Base-by-base conservation (phyloP, 805 yeast genomes). In the Diddensiella caesifluorescens region DNA sequence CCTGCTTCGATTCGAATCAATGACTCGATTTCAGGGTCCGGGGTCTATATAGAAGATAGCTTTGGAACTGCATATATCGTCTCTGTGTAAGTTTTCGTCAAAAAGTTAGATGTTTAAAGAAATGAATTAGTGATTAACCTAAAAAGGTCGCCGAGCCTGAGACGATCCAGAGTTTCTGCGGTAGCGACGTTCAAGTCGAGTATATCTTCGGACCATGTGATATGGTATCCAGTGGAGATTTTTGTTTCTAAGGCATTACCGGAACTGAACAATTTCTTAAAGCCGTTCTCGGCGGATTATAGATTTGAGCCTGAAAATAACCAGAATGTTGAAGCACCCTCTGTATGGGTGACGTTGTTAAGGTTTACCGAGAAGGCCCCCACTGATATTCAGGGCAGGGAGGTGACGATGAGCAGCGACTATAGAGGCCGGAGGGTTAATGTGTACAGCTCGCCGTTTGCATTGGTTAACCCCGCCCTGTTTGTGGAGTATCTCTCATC, bases 401-500 rank as follows among this genome's bases (percentile, higher is more conserved):
- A 10, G 9, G 13, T 15, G 26, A 5, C 31, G 12, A 7, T 26
- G 15, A 25, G 25, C 15, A n/a, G 4, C 25, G 15, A 18, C 27
- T 32, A 18, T 32, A 19, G n/a, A n/a, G 36, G n/a, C 10, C 36
- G 29, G 21, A 41, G 34, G 18, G 38, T 51, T 10, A 38, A 30
- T 6, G 42, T 59, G 22, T 46, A 35, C 21, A 56, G 61, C 47
- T 51, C 61, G 13, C 66, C 67, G 6, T 62, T 61, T 39, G 62
- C 61, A 6, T 44, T 54, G 6, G 54, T 56, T 31, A 61, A 63
- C 47, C 53, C 63, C 4, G 60, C 63, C 2, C 44, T 63, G 30
- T 63, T 63, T 35, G 46, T 54, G 30, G 61, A 53, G 9, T 63
- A 56, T 39, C 28, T 46, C 5, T 47, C 61, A 7, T 30, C 41